Percentiles rank a stretch among this genome's conserved stretches.
These are phyloP conservation scores for Kodamaea restingae DNA, from an alignment of 805 yeast species.

Conservation along the genomic window DNA sequence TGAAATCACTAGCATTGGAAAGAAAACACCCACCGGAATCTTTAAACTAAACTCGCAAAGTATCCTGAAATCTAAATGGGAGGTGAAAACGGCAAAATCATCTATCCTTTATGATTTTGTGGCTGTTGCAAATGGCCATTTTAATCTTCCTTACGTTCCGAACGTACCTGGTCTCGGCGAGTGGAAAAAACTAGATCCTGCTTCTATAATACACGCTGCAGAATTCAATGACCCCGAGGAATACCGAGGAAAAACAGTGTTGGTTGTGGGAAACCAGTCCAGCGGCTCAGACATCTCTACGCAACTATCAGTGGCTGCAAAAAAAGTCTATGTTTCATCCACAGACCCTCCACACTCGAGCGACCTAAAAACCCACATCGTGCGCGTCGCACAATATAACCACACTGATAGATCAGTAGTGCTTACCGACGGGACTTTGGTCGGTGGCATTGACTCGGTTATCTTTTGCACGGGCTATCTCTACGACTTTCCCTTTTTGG, in stretches of 20 bases:
- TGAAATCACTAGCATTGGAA: not conserved
- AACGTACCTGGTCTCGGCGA: slow-evolving; percentile 17
- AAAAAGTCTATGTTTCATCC: slow-evolving; percentile 13
- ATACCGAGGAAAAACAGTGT: slow-evolving; percentile 11
- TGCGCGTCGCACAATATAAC: slow-evolving; percentile 19
- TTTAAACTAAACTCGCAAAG: too few species aligned
- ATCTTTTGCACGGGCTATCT: slow-evolving; percentile 25
- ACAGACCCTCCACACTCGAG: slow-evolving; percentile 4
- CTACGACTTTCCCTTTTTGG: slow-evolving; percentile 20
- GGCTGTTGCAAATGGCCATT: slow-evolving; percentile 25
- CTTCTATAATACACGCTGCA: slow-evolving; percentile 19
- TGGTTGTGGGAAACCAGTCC: slow-evolving; percentile 33
- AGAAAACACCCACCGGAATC: too few species aligned
- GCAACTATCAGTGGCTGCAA: slow-evolving; percentile 12
- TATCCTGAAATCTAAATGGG: too few species aligned
- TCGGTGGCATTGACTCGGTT: slow-evolving; percentile 16
- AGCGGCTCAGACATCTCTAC: slow-evolving; percentile 14
- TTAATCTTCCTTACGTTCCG: slow-evolving; percentile 21
- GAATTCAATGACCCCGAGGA: slow-evolving; percentile 16
- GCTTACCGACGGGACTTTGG: slow-evolving; percentile 14
- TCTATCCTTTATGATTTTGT: slow-evolving; percentile 17
- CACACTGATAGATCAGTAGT: slow-evolving; percentile 15
- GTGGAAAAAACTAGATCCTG: slow-evolving; percentile 17
- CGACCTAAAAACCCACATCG: slow-evolving; percentile 5
- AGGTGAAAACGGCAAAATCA: not conserved